A percentile compares a stretch with the other conserved stretches of the same genome.
phyloP scores from a whole-genome alignment of 2,329 filamentous ascomycete species.

The Epichloe aotearoae region DNA sequence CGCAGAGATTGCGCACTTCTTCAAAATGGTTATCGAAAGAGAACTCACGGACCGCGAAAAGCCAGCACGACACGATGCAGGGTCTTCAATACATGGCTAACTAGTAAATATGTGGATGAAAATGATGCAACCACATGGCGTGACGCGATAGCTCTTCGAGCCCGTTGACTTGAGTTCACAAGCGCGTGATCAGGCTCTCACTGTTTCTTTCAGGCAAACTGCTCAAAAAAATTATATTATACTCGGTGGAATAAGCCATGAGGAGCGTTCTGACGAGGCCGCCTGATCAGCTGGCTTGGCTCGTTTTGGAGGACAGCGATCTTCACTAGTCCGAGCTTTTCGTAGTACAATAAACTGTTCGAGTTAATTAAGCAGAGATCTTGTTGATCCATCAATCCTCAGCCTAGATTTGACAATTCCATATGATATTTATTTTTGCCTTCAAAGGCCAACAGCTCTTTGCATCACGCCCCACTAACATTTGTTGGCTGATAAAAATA shows the following conservation, averaged over 20 bases:
- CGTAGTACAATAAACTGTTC: neutral
- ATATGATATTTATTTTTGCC: no score
- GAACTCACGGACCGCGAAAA: conserved; percentile 13
- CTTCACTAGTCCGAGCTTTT: neutral
- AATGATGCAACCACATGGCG: neutral
- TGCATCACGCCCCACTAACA: no score
- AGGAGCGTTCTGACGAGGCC: neutral
- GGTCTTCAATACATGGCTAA: neutral
- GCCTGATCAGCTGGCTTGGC: neutral
- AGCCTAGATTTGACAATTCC: no score
- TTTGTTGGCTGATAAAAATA: no score
- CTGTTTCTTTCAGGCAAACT: neutral
- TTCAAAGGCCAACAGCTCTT: no score
- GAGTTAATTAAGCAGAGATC: neutral
- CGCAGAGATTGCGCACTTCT: conserved; percentile 39
- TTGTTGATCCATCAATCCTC: no score
- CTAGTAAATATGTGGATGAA: neutral
- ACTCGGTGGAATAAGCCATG: neutral
- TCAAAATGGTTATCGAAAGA: conserved; percentile 37
- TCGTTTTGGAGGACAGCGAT: neutral
- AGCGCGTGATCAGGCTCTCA: neutral
- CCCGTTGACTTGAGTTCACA: neutral
- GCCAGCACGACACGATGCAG: neutral
- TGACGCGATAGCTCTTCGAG: neutral
- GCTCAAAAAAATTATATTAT: no score